Percentiles rank a stretch among this genome's conserved stretches.
phyloP scores from a whole-genome alignment of 352 stramenopile genomes.

The Stramenopiles sp. region DNA sequence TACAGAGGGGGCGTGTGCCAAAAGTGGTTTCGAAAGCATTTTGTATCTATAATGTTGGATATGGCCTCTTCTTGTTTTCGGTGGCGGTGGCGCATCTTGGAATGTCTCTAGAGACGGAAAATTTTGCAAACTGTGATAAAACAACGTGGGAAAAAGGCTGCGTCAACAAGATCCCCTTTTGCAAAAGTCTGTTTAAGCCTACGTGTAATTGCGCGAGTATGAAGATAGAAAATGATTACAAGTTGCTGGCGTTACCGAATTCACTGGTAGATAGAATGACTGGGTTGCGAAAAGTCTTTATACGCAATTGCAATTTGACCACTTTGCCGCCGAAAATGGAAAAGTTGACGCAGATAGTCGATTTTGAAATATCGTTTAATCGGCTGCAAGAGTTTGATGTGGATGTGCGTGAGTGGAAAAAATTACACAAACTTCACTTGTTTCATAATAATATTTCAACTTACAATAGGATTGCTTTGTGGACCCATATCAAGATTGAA shows the following conservation, averaged over 20 bases:
- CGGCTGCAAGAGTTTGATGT: background rate
- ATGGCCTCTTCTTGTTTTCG: background rate
- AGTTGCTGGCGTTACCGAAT: background rate
- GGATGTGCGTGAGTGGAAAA: background rate
- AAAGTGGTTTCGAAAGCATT: background rate
- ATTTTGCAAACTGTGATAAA: background rate
- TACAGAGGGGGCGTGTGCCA: background rate
- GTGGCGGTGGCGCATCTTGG: background rate
- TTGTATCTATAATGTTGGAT: slow-evolving; percentile 1
- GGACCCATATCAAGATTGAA: background rate
- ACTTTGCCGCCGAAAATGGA: background rate
- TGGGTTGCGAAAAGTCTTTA: background rate
- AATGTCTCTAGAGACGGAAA: too few relatives aligned
- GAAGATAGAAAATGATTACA: slow-evolving; percentile 11
- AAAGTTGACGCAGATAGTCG: background rate
- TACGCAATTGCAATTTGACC: slow-evolving; percentile 3
- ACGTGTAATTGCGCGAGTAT: slow-evolving; percentile 6
- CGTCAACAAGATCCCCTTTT: background rate
- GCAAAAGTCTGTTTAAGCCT: background rate
- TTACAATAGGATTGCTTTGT: background rate
- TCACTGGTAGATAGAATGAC: background rate
- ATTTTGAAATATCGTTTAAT: slow-evolving; percentile 6
- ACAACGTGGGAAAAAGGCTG: background rate
- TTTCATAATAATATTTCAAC: background rate
- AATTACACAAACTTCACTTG: background rate